Percentiles rank a stretch among this genome's conserved stretches.
Evolutionary conservation across 768 basidiomycete genomes (phyloP).

Genomic region (Daedalea quercina): DNA sequence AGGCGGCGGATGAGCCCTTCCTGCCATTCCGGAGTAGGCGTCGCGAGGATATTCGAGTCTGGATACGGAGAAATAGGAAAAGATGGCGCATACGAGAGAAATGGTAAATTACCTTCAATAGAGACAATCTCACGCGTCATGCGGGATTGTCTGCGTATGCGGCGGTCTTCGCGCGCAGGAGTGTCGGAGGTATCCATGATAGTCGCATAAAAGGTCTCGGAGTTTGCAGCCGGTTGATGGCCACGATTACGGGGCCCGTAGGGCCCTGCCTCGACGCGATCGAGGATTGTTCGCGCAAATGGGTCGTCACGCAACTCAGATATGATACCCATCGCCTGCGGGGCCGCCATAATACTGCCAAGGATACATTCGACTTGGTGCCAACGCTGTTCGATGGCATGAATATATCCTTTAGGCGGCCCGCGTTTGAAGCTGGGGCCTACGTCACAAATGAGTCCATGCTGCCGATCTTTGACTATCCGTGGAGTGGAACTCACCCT

Average conservation of each 20-base stretch:
- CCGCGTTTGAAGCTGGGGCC: slow-evolving; percentile 80
- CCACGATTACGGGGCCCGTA: slow-evolving; percentile 70
- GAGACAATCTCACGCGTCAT: slow-evolving; percentile 78
- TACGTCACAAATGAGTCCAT: slow-evolving; percentile 17
- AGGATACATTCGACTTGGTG: slow-evolving; percentile 90
- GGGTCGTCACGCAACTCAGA: slow-evolving; percentile 63
- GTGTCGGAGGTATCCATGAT: slow-evolving; percentile 15
- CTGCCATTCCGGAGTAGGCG: slow-evolving; percentile 73
- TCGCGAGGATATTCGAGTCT: slow-evolving; percentile 17
- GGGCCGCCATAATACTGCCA: slow-evolving; percentile 70
- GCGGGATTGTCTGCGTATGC: slow-evolving; percentile 61
- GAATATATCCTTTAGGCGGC: slow-evolving; percentile 86
- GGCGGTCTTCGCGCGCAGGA: slow-evolving; percentile 18
- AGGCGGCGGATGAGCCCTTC: slow-evolving; percentile 59
- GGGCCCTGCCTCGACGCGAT: slow-evolving; percentile 71
- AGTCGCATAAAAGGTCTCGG: slow-evolving; percentile 27
- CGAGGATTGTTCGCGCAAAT: slow-evolving; percentile 70
- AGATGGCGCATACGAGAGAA: no score
- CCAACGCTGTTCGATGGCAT: slow-evolving; percentile 87
- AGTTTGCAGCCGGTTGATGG: slow-evolving; percentile 5
- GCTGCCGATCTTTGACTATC: neutral
- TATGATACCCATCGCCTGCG: slow-evolving; percentile 54
- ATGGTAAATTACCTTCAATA: slow-evolving; percentile 30
- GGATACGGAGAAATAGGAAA: neutral
- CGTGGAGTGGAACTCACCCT: slow-evolving; percentile 5